Conservation (phyloP, 2,329 filamentous ascomycete species). For the Acrocalymma vagum region DNA sequence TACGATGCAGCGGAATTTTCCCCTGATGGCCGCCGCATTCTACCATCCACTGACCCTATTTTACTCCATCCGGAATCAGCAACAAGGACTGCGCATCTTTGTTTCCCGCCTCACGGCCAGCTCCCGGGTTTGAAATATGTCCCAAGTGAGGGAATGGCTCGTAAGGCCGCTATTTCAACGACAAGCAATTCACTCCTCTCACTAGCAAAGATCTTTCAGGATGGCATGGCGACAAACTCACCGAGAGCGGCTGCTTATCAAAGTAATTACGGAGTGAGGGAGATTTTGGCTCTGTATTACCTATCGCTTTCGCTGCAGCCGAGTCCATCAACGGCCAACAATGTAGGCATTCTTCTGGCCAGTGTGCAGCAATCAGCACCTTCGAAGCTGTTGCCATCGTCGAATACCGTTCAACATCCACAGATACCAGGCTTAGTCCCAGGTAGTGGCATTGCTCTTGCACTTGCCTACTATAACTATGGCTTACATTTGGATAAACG, state of each 20-base stretch:
- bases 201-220: conserved; percentile 96
- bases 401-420: conserved; percentile 43
- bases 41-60: conserved; percentile 66
- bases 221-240: conserved; percentile 83
- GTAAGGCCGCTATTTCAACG: conserved; percentile 84
- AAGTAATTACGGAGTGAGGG: conserved; percentile 79
- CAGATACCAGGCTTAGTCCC: conserved; percentile 80
- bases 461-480: conserved; percentile 94
- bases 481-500: conserved; percentile 84
- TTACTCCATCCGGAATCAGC: conserved; percentile 85
- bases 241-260: conserved; percentile 62
- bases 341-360: conserved; percentile 95
- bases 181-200: conserved; percentile 96
- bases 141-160: conserved; percentile 70
- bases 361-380: conserved; percentile 79
- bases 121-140: conserved; percentile 82
- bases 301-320: conserved; percentile 92
- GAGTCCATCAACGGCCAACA: conserved; percentile 97
- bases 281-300: conserved; percentile 95
- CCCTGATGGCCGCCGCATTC: conserved; percentile 34
- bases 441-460: conserved; percentile 87
- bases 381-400: conserved; percentile 52
- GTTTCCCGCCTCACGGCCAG: conserved; percentile 79
- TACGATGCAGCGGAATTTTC: conserved; percentile 48
- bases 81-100: conserved; percentile 79